Evolutionary conservation across 805 yeast genomes (phyloP).

Genomic region (Lipomyces mesembrius): DNA sequence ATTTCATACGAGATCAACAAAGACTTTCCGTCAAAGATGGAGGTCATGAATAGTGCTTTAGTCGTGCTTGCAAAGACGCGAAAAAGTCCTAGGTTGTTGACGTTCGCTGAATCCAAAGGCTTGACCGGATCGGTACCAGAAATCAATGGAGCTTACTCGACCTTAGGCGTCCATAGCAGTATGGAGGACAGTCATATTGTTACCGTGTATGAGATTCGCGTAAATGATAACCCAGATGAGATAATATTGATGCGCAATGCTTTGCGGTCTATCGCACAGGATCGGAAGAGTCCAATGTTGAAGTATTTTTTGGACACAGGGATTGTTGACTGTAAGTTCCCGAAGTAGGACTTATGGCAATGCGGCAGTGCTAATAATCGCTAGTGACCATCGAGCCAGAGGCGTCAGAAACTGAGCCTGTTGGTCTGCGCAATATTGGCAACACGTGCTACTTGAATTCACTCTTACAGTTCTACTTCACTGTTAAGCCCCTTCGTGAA

Average conservation of each 20-base stretch:
- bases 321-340: constrained; percentile 20
- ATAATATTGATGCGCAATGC: constrained; percentile 63
- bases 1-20: constrained; percentile 75
- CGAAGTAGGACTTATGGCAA: not conserved
- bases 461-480: constrained; percentile 84
- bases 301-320: constrained; percentile 55
- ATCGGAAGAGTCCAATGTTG: constrained; percentile 61
- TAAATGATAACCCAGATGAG: constrained; percentile 52
- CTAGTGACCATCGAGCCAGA: constrained; percentile 37
- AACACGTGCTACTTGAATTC: constrained; percentile 95
- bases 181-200: constrained; percentile 35
- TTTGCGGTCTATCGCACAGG: constrained; percentile 62
- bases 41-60: constrained; percentile 39
- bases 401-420: constrained; percentile 60
- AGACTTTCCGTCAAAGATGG: constrained; percentile 48
- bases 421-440: constrained; percentile 92
- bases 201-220: constrained; percentile 46
- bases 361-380: not conserved
- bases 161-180: constrained; percentile 34
- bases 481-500: constrained; percentile 78
- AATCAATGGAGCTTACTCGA: constrained; percentile 33
- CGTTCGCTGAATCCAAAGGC: constrained; percentile 40
- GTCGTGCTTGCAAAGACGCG: constrained; percentile 43
- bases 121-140: constrained; percentile 33
- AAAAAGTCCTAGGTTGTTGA: constrained; percentile 40